Percentiles rank a stretch among this genome's conserved stretches.
Evolutionary conservation across 768 basidiomycete species (phyloP).

Genomic region (Amanita pallidorosea): DNA sequence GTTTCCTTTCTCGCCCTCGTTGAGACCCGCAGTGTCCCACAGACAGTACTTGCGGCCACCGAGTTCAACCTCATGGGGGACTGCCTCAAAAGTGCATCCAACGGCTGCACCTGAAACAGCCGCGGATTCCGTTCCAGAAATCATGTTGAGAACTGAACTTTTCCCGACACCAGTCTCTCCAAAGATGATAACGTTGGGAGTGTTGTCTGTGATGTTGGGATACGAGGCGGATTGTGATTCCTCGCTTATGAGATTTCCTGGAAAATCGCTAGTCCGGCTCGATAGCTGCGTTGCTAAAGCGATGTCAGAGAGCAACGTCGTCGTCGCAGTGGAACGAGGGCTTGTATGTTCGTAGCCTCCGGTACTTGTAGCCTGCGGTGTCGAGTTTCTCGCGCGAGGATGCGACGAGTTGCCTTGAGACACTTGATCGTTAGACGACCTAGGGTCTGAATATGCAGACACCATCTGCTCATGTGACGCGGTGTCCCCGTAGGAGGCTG

Average conservation of each 20-base stretch:
- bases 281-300: not conserved
- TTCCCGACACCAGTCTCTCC: constrained; percentile 14
- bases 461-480: not conserved
- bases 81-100: constrained; percentile 20
- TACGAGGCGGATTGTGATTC: not conserved
- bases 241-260: not conserved
- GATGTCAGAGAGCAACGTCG: not conserved
- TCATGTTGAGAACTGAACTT: constrained; percentile 23
- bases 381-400: not conserved
- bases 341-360: not conserved
- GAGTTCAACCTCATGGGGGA: constrained; percentile 16
- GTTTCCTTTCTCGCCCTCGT: constrained; percentile 19
- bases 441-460: not conserved
- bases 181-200: constrained; percentile 8
- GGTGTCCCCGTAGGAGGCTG: not conserved
- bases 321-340: not conserved
- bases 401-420: not conserved
- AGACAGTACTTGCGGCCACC: constrained; percentile 14
- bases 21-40: constrained; percentile 23
- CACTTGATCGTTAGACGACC: not conserved
- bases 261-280: not conserved
- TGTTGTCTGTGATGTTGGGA: not conserved
- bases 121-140: constrained; percentile 15
- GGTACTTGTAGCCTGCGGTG: not conserved
- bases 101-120: constrained; percentile 15